These are phyloP conservation scores for Gamarada debralockiae DNA, from an alignment of 495 filamentous ascomycete genomes.

Conservation along the genomic window DNA sequence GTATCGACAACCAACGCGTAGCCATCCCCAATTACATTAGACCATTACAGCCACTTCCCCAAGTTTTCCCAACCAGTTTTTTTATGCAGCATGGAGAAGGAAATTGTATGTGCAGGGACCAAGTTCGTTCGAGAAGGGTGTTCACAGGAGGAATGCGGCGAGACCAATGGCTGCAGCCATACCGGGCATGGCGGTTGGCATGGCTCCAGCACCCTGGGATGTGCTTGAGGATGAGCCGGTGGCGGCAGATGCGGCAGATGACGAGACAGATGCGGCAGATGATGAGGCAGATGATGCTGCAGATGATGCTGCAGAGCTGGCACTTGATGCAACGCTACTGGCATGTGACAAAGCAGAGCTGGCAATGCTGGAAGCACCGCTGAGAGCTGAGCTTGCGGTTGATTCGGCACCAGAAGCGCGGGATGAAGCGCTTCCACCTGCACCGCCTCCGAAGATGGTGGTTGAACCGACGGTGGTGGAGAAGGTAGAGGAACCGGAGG, in stretches of 20 bases:
- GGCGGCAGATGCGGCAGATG: not conserved
- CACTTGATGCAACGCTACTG: not conserved
- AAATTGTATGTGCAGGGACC: constrained; percentile 1
- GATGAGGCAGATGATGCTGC: not conserved
- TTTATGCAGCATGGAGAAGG: too few relatives aligned
- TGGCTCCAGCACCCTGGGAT: constrained; percentile 18
- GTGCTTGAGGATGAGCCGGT: constrained; percentile 12
- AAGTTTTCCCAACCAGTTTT: not conserved
- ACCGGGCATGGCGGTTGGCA: constrained; percentile 21
- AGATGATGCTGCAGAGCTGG: not conserved
- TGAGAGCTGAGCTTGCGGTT: not conserved
- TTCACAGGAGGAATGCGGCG: constrained; percentile 26
- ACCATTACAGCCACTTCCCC: not conserved
- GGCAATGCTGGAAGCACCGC: constrained; percentile 1
- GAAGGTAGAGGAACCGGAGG: constrained; percentile 15
- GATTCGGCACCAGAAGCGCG: not conserved
- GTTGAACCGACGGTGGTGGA: constrained; percentile 15
- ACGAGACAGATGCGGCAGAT: not conserved
- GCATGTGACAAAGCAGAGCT: not conserved
- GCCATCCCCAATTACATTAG: not conserved
- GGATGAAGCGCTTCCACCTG: not conserved
- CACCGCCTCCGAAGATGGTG: constrained; percentile 15
- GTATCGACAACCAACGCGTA: not conserved
- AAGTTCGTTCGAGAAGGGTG: not conserved
- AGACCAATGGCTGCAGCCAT: constrained; percentile 19